Percentiles rank a stretch among this genome's conserved stretches.
These are phyloP conservation scores for Tephrocybe sp. DNA, from an alignment of 768 basidiomycete genomes.

Conservation along the genomic window DNA sequence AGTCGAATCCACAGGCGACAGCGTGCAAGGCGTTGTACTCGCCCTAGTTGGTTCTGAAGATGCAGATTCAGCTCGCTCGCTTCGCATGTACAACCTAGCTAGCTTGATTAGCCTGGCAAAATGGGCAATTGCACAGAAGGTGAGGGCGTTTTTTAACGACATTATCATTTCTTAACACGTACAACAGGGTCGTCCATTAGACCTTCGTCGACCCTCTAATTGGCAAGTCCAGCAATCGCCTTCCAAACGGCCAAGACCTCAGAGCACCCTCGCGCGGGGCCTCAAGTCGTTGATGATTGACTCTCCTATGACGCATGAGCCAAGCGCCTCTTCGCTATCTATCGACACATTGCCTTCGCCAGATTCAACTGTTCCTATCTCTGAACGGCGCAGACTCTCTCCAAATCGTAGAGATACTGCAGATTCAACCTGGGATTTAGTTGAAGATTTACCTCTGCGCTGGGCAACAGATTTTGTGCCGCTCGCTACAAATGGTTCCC, in stretches of 20 bases:
- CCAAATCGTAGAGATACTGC: slow-evolving; percentile 30
- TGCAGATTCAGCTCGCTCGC: slow-evolving; percentile 47
- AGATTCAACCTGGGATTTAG: slow-evolving; percentile 67
- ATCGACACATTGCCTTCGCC: slow-evolving; percentile 30
- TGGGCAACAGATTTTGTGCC: slow-evolving; percentile 90
- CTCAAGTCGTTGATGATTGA: slow-evolving; percentile 55
- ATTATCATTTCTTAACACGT: slow-evolving; percentile 4
- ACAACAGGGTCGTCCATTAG: slow-evolving; percentile 60
- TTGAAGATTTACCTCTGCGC: slow-evolving; percentile 69
- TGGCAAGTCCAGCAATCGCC: slow-evolving; percentile 50
- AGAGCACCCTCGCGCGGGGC: slow-evolving; percentile 59
- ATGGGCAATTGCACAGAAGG: slow-evolving; percentile 71
- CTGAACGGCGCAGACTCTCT: slow-evolving; percentile 10
- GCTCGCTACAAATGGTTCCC: slow-evolving; percentile 65
- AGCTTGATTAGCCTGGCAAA: slow-evolving; percentile 74
- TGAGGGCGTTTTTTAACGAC: slow-evolving; percentile 20
- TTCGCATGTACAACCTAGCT: slow-evolving; percentile 83
- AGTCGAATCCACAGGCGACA: slow-evolving; percentile 49
- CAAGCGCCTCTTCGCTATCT: slow-evolving; percentile 20
- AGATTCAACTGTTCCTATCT: not conserved
- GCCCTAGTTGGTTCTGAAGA: slow-evolving; percentile 72
- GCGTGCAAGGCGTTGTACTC: slow-evolving; percentile 69
- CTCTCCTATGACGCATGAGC: slow-evolving; percentile 13
- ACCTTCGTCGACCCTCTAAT: slow-evolving; percentile 49
- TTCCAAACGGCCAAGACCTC: slow-evolving; percentile 47